These are phyloP conservation scores for Beauveria pseudobassiana DNA, from an alignment of 2,329 filamentous ascomycete genomes.

Conservation along the genomic window DNA sequence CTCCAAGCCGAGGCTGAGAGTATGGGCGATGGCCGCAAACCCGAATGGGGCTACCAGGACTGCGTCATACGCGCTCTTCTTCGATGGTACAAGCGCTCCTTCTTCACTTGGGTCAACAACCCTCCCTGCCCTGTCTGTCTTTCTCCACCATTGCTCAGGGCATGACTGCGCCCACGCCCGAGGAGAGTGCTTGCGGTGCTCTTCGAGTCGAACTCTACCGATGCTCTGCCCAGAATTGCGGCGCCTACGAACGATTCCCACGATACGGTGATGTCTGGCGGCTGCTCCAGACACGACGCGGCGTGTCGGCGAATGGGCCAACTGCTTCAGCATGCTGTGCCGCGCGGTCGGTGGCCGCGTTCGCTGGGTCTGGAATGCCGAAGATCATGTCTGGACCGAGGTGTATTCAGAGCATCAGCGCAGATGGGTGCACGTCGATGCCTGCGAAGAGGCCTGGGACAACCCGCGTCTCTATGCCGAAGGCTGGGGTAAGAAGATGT, in stretches of 20 bases:
- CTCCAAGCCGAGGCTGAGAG: slow-evolving; percentile 82
- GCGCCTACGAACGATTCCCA: slow-evolving; percentile 79
- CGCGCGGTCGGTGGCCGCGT: slow-evolving; percentile 84
- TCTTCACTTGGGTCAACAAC: slow-evolving; percentile 97
- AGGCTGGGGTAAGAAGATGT: slow-evolving; percentile 94
- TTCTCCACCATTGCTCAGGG: slow-evolving; percentile 74
- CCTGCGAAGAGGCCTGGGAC: slow-evolving; percentile 92
- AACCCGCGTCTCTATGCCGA: slow-evolving; percentile 87
- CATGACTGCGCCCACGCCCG: slow-evolving; percentile 75
- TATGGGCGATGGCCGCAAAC: slow-evolving; percentile 68
- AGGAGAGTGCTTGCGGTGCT: slow-evolving; percentile 84
- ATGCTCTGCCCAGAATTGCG: slow-evolving; percentile 70
- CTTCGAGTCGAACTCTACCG: slow-evolving; percentile 83
- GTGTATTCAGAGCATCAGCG: slow-evolving; percentile 91
- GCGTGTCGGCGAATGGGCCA: slow-evolving; percentile 91
- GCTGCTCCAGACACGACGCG: slow-evolving; percentile 75
- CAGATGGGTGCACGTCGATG: slow-evolving; percentile 94
- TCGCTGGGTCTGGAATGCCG: slow-evolving; percentile 96
- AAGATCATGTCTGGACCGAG: slow-evolving; percentile 97
- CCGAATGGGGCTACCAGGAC: slow-evolving; percentile 96
- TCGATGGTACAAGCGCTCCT: slow-evolving; percentile 88
- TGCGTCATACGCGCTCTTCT: slow-evolving; percentile 86
- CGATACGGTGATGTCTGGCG: slow-evolving; percentile 95
- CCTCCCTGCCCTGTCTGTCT: slow-evolving; percentile 76
- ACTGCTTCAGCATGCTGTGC: slow-evolving; percentile 98